These are phyloP conservation scores for Phytophthora uliginosa DNA, from an alignment of 352 stramenopile species.

Conservation along the genomic window DNA sequence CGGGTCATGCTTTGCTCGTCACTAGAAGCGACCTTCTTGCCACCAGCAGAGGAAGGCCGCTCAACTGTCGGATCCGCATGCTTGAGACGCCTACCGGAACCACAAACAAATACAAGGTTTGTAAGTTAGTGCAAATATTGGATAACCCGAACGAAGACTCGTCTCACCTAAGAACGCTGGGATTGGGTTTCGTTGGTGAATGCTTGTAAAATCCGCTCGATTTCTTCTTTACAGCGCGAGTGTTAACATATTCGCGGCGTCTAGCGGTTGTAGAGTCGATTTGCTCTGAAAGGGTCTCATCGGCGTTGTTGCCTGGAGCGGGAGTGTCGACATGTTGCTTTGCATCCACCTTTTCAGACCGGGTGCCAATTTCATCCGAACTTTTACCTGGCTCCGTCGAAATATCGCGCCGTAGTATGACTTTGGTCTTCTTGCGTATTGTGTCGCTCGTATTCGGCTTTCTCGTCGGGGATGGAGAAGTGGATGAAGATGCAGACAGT, in stretches of 20 bases:
- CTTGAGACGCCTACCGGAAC: slow-evolving; percentile 27
- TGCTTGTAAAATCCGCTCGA: slow-evolving; percentile 15
- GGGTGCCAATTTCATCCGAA: background rate
- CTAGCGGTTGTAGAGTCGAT: slow-evolving; percentile 3
- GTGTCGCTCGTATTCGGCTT: slow-evolving; percentile 4
- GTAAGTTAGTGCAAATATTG: slow-evolving; percentile 3
- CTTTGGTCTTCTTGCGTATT: slow-evolving; percentile 6
- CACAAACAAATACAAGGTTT: background rate
- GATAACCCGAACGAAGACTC: background rate
- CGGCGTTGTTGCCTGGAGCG: slow-evolving; percentile 12
- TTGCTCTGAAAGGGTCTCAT: slow-evolving; percentile 11
- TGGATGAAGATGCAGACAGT: slow-evolving; percentile 1
- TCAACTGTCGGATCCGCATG: slow-evolving; percentile 13
- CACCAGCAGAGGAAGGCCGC: background rate
- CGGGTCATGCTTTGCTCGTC: background rate
- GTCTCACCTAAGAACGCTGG: slow-evolving; percentile 39
- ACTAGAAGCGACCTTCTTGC: background rate
- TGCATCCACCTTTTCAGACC: background rate
- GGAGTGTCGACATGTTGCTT: background rate
- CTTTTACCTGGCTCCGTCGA: background rate
- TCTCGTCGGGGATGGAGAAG: slow-evolving; percentile 19
- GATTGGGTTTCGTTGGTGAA: slow-evolving; percentile 41
- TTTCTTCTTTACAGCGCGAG: slow-evolving; percentile 15
- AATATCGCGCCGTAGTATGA: background rate
- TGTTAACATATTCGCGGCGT: background rate